Percentiles rank a stretch among this genome's conserved stretches.
Evolutionary conservation across 2,329 filamentous ascomycete genomes (phyloP).

Genomic region (Rhytidhysteron rufulum): DNA sequence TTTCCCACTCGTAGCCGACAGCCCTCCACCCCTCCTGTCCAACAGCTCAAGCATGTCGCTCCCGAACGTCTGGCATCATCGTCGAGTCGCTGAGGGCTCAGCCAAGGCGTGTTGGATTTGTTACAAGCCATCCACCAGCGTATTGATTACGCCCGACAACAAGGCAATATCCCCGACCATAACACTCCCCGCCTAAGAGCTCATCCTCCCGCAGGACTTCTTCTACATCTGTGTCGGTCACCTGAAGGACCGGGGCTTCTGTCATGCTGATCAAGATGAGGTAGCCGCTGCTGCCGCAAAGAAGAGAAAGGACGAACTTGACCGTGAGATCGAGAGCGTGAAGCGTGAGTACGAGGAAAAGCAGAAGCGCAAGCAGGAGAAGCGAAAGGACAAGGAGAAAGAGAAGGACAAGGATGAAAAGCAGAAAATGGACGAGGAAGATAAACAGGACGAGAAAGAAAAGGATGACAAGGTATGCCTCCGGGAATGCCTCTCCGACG

Average conservation of each 20-base stretch:
- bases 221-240: conserved; percentile 88
- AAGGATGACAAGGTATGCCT: conserved; percentile 54
- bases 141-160: conserved; percentile 83
- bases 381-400: conserved; percentile 40
- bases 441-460: conserved; percentile 63
- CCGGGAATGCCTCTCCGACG: not conserved
- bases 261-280: conserved; percentile 67
- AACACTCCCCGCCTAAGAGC: conserved; percentile 4
- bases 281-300: conserved; percentile 53
- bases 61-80: conserved; percentile 78
- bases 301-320: conserved; percentile 50
- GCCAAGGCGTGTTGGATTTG: conserved; percentile 87
- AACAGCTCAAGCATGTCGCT: too few species aligned
- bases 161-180: conserved; percentile 56
- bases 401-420: conserved; percentile 49
- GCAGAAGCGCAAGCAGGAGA: conserved; percentile 57
- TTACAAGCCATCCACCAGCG: conserved; percentile 81
- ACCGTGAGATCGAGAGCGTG: conserved; percentile 46
- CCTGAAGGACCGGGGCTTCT: conserved; percentile 79
- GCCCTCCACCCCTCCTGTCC: too few species aligned
- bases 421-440: conserved; percentile 60
- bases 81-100: conserved; percentile 79
- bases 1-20: too few species aligned
- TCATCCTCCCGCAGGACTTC: conserved; percentile 59
- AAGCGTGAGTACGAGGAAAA: conserved; percentile 49